A percentile compares a stretch with the other conserved stretches of the same genome.
Conservation (phyloP, 1,284 basidiomycete species). For the Leccinum variabile region DNA sequence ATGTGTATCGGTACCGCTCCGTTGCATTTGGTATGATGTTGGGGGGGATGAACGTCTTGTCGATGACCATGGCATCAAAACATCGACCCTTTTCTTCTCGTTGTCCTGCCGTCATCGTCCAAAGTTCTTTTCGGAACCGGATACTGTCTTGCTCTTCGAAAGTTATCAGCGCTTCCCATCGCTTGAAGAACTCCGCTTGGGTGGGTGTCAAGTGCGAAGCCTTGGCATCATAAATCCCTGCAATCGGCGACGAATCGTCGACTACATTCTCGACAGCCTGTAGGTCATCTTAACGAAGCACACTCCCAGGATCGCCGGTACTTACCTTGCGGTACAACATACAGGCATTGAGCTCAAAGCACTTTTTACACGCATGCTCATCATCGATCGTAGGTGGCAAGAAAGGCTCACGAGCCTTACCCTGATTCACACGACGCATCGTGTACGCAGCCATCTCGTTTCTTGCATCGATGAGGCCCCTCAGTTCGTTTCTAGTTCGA, state of each 20-base stretch:
- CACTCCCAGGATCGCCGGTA: conserved; percentile 8
- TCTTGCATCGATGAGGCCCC: conserved; percentile 77
- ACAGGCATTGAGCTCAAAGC: conserved; percentile 84
- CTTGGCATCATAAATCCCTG: conserved; percentile 74
- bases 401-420: conserved; percentile 48
- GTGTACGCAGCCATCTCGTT: conserved; percentile 88
- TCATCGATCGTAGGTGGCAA: conserved; percentile 89
- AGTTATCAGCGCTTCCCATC: conserved; percentile 87
- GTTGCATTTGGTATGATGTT: conserved; percentile 27
- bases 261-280: conserved; percentile 72
- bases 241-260: conserved; percentile 65
- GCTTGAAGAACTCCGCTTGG: conserved; percentile 82
- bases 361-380: conserved; percentile 74
- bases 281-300: conserved; percentile 4
- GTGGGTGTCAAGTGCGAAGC: conserved; percentile 74
- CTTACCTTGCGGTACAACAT: conserved; percentile 90
- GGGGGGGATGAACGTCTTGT: conserved; percentile 35
- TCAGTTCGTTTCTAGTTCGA: conserved; percentile 77
- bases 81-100: conserved; percentile 82
- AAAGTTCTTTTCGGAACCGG: conserved; percentile 86
- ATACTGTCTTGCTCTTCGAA: conserved; percentile 88
- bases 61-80: conserved; percentile 77
- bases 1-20: conserved; percentile 56
- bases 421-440: conserved; percentile 41
- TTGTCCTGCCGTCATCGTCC: conserved; percentile 84